Base-by-base conservation (phyloP, 2,329 filamentous ascomycete genomes). In the Plectosphaerella plurivora region DNA sequence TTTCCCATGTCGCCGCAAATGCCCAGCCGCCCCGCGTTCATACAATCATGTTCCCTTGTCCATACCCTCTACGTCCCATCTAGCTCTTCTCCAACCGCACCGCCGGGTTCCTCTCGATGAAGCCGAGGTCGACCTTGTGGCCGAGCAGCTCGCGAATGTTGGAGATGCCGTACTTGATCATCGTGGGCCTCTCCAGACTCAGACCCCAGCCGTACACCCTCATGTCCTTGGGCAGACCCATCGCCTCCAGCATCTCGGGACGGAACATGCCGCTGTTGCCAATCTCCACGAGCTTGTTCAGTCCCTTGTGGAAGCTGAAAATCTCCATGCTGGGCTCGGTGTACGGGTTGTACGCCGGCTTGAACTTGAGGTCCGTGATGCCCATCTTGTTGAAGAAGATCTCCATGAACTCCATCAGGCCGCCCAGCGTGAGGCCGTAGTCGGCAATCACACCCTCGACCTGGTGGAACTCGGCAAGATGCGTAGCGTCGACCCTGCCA, bases 241-340 rank as follows among this genome's bases (percentile, higher is more conserved):
- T 96, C 5, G 91, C 79, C 73, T 96, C 88, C 65, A 97, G 72
- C 93, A 97, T 97, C 73, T 99, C 94, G 2, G 94, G 92, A 60
- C 94, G 82, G 84, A 99, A 99, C 92, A 99, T 97, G 58, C 94
- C 94, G 62, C 88, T 93, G 76, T 99, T 97, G 55, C 94, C 94
- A 67, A 97, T 97, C 75, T 97, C 94, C 24, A 97, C 90, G 75
- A 95, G 87, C 77, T 96, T 96, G 63, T 83, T 83, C 48, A 97
- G 76, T 4, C 91, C 93, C 64, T 87, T 83, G 77, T 97, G 94
- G 77, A 87, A 97, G 59, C 89, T 91, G 74, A 97, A 99, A 60
- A 99, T 96, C 73, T 99, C 94, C 91, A 99, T 95, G 67, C 87
- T 88, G 28, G 94, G 92, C 73, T 99, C 94, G 25, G 91, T 96